phyloP scores from a whole-genome alignment of 2,329 filamentous ascomycete genomes.

The Cordyceps farinosa region DNA sequence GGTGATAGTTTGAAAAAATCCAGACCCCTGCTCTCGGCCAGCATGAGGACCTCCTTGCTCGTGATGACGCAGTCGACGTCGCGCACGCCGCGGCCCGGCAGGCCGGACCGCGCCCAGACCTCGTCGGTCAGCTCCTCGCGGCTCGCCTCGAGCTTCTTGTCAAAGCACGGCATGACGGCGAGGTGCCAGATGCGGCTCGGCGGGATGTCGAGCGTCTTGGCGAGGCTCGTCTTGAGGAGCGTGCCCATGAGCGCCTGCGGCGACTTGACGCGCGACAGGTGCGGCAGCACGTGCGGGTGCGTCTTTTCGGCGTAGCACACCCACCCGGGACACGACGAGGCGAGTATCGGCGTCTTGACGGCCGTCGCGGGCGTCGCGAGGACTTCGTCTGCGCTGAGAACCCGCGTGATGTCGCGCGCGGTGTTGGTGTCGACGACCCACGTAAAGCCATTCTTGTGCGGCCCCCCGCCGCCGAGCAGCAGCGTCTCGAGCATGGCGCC shows the following conservation, averaged over 20 bases:
- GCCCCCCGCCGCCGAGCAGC: slow-evolving; percentile 60
- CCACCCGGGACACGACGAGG: slow-evolving; percentile 93
- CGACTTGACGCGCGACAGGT: slow-evolving; percentile 87
- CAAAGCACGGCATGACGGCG: slow-evolving; percentile 97
- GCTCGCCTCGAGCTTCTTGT: slow-evolving; percentile 97
- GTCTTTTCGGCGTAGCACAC: slow-evolving; percentile 99
- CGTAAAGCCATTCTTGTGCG: slow-evolving; percentile 71
- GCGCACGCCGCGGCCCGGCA: slow-evolving; percentile 57
- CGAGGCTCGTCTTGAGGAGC: slow-evolving; percentile 81
- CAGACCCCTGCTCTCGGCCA: slow-evolving; percentile 76
- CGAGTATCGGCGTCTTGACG: slow-evolving; percentile 62
- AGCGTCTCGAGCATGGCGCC: slow-evolving; percentile 81
- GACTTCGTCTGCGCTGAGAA: slow-evolving; percentile 72
- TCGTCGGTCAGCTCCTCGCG: slow-evolving; percentile 84
- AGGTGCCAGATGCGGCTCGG: slow-evolving; percentile 89
- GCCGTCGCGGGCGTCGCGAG: slow-evolving; percentile 29
- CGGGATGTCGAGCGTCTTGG: slow-evolving; percentile 65
- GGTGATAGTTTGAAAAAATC: slow-evolving; percentile 71
- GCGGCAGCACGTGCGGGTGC: slow-evolving; percentile 86
- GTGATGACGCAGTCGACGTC: slow-evolving; percentile 99
- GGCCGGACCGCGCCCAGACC: slow-evolving; percentile 59
- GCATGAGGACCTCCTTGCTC: slow-evolving; percentile 86
- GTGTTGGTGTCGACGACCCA: slow-evolving; percentile 91
- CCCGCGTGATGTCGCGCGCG: slow-evolving; percentile 77
- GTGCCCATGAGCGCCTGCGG: slow-evolving; percentile 91